phyloP scores from a whole-genome alignment of 306 rosid species.

The Parietaria judaica region DNA sequence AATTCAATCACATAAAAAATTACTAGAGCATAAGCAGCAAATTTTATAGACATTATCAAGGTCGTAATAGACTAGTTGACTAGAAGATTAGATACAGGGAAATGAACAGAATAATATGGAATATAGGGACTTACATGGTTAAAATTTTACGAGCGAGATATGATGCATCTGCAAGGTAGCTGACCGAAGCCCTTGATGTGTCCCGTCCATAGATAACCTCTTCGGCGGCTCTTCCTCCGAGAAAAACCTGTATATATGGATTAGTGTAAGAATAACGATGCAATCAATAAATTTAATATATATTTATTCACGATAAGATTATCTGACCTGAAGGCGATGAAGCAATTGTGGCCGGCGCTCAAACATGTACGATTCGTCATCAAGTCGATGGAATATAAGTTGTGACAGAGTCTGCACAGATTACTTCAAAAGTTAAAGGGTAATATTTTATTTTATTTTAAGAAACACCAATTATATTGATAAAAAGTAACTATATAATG shows the following conservation, averaged over 20 bases:
- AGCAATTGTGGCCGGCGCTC: constrained; percentile 80
- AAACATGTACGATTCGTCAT: constrained; percentile 86
- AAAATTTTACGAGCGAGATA: constrained; percentile 99
- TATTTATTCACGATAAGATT: background rate
- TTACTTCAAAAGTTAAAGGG: constrained; percentile 9
- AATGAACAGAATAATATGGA: constrained; percentile 7
- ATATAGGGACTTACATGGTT: constrained; percentile 53
- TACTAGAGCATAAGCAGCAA: too few relatives aligned
- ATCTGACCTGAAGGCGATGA: constrained; percentile 82
- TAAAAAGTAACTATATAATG: too few relatives aligned
- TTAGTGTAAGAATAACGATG: constrained; percentile 2
- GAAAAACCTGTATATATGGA: constrained; percentile 56
- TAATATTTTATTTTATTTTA: too few relatives aligned
- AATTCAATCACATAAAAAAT: too few relatives aligned
- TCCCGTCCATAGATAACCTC: constrained; percentile 93
- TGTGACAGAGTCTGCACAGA: constrained; percentile 72
- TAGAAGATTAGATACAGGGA: constrained; percentile 12
- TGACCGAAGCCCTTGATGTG: constrained; percentile 81
- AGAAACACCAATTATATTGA: too few relatives aligned
- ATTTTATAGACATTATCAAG: too few relatives aligned
- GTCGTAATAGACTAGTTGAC: too few relatives aligned
- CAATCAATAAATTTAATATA: background rate
- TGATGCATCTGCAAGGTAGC: constrained; percentile 90
- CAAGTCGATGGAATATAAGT: constrained; percentile 83
- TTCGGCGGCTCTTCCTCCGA: constrained; percentile 97